Conservation (phyloP, 148 eudicot species). For the Chenopodium formosanum region DNA sequence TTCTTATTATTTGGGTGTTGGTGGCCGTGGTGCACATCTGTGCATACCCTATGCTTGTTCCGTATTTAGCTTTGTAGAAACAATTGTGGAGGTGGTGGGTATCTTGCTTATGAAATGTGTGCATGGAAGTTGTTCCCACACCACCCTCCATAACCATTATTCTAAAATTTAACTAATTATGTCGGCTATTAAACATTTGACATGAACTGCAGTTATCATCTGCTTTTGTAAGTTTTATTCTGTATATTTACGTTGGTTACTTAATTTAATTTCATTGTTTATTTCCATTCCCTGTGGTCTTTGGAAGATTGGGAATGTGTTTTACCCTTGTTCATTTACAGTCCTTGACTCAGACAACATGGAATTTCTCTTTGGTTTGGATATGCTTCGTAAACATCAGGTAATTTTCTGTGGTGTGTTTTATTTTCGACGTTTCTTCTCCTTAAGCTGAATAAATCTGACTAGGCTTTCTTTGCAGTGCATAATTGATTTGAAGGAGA, state of each 20-base stretch:
- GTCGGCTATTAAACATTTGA: neutral
- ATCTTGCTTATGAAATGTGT: neutral
- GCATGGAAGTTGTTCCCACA: neutral
- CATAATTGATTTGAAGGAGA: slow-evolving; percentile 93
- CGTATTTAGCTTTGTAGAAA: neutral
- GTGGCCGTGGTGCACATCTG: neutral
- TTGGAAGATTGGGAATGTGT: slow-evolving; percentile 81
- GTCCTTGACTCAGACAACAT: slow-evolving; percentile 96
- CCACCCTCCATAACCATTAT: neutral
- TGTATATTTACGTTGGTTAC: slow-evolving; percentile 12
- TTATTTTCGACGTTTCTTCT: neutral
- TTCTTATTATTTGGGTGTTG: neutral
- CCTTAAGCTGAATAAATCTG: slow-evolving; percentile 2
- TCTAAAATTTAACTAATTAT: neutral
- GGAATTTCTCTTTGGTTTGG: slow-evolving; percentile 97
- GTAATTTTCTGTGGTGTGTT: slow-evolving; percentile 33
- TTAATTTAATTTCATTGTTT: slow-evolving; percentile 25
- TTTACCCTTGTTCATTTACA: slow-evolving; percentile 86
- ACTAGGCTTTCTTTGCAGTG: slow-evolving; percentile 49
- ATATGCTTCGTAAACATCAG: slow-evolving; percentile 99
- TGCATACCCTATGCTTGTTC: neutral
- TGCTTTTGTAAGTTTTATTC: slow-evolving; percentile 4
- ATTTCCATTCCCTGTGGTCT: slow-evolving; percentile 22
- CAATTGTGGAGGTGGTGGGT: neutral
- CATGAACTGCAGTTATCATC: neutral